These are phyloP conservation scores for Pichia sp. DNA, from an alignment of 1,139 yeast species.

Conservation along the genomic window DNA sequence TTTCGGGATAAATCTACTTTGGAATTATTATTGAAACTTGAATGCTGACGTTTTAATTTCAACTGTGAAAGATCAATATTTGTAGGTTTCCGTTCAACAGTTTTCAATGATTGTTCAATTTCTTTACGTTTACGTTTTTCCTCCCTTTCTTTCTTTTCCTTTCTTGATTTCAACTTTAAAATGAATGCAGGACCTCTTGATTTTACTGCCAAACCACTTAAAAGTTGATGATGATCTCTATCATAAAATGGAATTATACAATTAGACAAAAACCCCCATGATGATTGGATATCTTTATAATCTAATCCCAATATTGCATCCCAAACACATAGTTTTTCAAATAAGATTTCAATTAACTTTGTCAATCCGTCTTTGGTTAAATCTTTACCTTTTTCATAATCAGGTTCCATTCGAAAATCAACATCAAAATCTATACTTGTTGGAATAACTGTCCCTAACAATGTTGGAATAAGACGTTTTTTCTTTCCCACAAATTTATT, in stretches of 20 bases:
- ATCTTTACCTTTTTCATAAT: constrained; percentile 6
- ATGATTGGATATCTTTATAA: constrained; percentile 24
- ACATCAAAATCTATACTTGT: constrained; percentile 22
- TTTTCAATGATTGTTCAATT: constrained; percentile 1
- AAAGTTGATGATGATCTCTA: constrained; percentile 21
- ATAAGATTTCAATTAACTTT: constrained; percentile 19
- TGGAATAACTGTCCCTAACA: constrained; percentile 28
- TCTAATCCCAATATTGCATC: constrained; percentile 28
- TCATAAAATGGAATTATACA: constrained; percentile 29
- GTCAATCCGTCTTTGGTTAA: constrained; percentile 7
- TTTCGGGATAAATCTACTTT: constrained; percentile 25
- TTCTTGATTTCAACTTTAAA: constrained; percentile 7
- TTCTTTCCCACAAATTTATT: constrained; percentile 25
- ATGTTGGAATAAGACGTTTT: constrained; percentile 28
- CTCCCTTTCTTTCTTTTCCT: constrained; percentile 11
- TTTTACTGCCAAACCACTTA: constrained; percentile 25
- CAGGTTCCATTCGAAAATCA: constrained; percentile 19
- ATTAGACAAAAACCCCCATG: constrained; percentile 24
- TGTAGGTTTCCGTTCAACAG: constrained; percentile 4
- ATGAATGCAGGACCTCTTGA: constrained; percentile 26
- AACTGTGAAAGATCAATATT: constrained; percentile 18
- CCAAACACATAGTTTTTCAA: constrained; percentile 29
- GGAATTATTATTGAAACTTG: constrained; percentile 18
- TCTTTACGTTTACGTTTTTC: not conserved
- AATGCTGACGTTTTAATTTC: constrained; percentile 23